Evolutionary conservation across 441 rosid species (phyloP).

Genomic region (Cnidoscolus chayamansa): DNA sequence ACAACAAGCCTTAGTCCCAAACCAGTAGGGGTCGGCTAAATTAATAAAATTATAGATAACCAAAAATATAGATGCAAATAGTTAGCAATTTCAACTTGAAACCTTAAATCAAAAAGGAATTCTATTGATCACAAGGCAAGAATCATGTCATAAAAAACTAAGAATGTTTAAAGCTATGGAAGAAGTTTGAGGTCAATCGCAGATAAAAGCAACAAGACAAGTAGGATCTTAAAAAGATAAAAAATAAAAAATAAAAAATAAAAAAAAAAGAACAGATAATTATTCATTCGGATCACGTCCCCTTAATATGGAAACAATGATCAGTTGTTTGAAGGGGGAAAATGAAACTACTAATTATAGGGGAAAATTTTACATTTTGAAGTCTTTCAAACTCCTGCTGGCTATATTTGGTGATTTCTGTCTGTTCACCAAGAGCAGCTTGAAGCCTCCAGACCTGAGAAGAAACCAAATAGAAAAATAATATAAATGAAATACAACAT

Average conservation of each 20-base stretch:
- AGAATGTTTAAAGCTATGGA: slow-evolving; percentile 1
- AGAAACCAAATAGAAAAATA: slow-evolving; percentile 7
- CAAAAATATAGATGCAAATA: not conserved
- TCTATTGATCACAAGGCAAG: not conserved
- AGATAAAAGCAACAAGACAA: not conserved
- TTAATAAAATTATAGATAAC: not conserved
- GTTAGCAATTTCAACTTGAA: not conserved
- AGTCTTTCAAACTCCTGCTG: slow-evolving; percentile 94
- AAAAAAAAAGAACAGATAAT: not conserved
- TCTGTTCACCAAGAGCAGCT: slow-evolving; percentile 96
- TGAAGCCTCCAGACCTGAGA: slow-evolving; percentile 96
- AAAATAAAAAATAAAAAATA: not conserved
- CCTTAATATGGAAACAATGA: not conserved
- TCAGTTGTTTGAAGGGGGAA: not conserved
- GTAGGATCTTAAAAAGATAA: not conserved
- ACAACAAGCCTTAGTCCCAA: too few species aligned
- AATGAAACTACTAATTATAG: slow-evolving; percentile 1
- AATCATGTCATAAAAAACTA: slow-evolving; percentile 7
- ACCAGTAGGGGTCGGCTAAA: not conserved
- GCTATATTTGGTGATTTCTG: slow-evolving; percentile 82
- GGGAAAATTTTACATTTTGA: slow-evolving; percentile 59
- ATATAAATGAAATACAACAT: slow-evolving; percentile 1
- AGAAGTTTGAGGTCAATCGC: slow-evolving; percentile 5
- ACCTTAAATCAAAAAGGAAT: not conserved
- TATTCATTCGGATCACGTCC: slow-evolving; percentile 10